Evolutionary conservation across 495 filamentous ascomycete genomes (phyloP).

Genomic region (Neohortaea acidophila): DNA sequence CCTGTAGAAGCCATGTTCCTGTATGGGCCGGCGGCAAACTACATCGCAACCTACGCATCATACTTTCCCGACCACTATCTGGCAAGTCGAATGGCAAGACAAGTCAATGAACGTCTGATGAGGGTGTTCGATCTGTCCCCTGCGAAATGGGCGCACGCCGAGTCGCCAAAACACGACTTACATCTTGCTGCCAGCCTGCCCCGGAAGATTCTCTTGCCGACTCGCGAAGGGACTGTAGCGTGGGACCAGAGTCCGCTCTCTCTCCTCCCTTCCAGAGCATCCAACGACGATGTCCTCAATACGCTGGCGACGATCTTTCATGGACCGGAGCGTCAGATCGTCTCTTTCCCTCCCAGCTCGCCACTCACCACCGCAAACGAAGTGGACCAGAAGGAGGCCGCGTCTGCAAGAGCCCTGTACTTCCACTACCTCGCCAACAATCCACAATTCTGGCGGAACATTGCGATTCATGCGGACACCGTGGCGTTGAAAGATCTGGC

Average conservation of each 20-base stretch:
- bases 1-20: conserved; percentile 38
- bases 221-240: conserved; percentile 12
- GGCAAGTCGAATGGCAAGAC: conserved; percentile 30
- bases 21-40: conserved; percentile 39
- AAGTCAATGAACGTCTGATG: conserved; percentile 34
- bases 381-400: conserved; percentile 31
- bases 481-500: conserved; percentile 44
- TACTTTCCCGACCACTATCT: conserved; percentile 41
- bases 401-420: conserved; percentile 43
- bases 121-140: conserved; percentile 30
- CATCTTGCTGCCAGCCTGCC: conserved; percentile 44
- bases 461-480: conserved; percentile 40
- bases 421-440: conserved; percentile 38
- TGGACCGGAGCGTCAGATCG: conserved; percentile 28
- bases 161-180: conserved; percentile 38
- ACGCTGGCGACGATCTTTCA: conserved; percentile 41
- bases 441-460: conserved; percentile 35
- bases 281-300: conserved; percentile 39
- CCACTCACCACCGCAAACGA: conserved; percentile 24
- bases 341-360: conserved; percentile 26
- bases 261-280: conserved; percentile 34
- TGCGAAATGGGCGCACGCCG: conserved; percentile 37
- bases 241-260: conserved; percentile 33
- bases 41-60: conserved; percentile 42
- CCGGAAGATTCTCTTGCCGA: conserved; percentile 37